These are phyloP conservation scores for Coemansia sp. DNA, from an alignment of 192 early-diverging fungal genomes.

Conservation along the genomic window DNA sequence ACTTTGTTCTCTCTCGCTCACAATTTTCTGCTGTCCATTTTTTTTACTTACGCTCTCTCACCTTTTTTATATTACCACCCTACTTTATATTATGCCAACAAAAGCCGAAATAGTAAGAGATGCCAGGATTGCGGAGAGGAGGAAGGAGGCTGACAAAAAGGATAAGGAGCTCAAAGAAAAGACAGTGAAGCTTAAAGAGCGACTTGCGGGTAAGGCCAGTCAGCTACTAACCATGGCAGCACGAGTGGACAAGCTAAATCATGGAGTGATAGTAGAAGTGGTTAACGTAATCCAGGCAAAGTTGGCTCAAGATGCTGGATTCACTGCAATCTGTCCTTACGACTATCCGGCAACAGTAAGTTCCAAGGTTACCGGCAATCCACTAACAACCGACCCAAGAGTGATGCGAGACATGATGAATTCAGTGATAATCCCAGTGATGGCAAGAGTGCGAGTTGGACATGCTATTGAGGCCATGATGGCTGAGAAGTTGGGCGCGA, in stretches of 20 bases:
- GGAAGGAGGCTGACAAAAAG: neutral
- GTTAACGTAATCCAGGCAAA: neutral
- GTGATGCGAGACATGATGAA: constrained; percentile 3
- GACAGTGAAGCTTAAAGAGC: neutral
- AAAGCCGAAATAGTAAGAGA: neutral
- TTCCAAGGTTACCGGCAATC: neutral
- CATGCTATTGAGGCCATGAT: constrained; percentile 56
- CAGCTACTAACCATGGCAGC: neutral
- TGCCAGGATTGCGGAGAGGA: neutral
- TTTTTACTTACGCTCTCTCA: neutral
- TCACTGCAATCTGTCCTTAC: neutral
- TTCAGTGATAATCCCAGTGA: constrained; percentile 5
- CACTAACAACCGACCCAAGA: neutral
- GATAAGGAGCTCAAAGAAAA: neutral
- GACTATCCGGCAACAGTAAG: neutral
- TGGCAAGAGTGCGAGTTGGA: constrained; percentile 8
- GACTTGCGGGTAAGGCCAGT: neutral
- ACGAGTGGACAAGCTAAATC: neutral
- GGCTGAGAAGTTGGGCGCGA: constrained; percentile 77
- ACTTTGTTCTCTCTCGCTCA: neutral
- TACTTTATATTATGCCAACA: neutral
- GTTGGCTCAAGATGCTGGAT: neutral
- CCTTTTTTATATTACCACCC: neutral
- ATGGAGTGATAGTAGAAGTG: neutral
- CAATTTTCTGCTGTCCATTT: neutral